phyloP scores from a whole-genome alignment of 2,329 filamentous ascomycete genomes.

The Aspergillus piperis region DNA sequence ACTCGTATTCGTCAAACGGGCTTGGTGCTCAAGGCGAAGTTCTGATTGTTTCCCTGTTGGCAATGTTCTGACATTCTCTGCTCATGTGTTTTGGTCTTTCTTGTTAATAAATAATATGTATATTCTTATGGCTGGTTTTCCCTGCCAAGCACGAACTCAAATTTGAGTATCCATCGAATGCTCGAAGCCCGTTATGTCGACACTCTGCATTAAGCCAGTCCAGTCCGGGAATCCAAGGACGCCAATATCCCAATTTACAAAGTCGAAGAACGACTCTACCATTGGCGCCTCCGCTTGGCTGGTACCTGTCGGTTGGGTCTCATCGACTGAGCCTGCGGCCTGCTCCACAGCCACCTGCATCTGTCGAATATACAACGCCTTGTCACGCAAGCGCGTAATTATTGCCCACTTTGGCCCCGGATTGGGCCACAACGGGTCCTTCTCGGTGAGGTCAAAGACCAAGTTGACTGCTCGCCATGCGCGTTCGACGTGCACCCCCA shows the following conservation, averaged over 20 bases:
- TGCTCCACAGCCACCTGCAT: conserved; percentile 2
- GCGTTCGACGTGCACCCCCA: conserved; percentile 29
- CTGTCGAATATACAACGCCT: conserved; percentile 19
- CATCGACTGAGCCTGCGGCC: not conserved
- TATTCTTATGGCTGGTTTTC: not conserved
- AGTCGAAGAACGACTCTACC: conserved; percentile 11
- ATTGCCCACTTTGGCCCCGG: conserved; percentile 28
- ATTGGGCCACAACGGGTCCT: conserved; percentile 22
- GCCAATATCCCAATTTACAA: conserved; percentile 22
- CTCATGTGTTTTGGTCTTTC: not conserved
- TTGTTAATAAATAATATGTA: not conserved
- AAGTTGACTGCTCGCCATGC: conserved; percentile 33
- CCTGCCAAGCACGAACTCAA: not conserved
- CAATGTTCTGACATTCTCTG: too few species aligned
- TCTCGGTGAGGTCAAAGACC: conserved; percentile 21
- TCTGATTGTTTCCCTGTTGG: not conserved
- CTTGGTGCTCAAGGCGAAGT: conserved; percentile 9
- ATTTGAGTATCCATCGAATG: not conserved
- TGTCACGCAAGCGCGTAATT: conserved; percentile 20
- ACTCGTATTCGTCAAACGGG: conserved; percentile 2
- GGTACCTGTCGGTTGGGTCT: not conserved
- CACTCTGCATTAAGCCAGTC: conserved; percentile 14
- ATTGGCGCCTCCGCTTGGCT: not conserved
- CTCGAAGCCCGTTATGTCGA: not conserved
- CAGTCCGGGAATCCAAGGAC: conserved; percentile 24